Base-by-base conservation (phyloP, 148 eudicot species). In the Fallopia convolvulus region DNA sequence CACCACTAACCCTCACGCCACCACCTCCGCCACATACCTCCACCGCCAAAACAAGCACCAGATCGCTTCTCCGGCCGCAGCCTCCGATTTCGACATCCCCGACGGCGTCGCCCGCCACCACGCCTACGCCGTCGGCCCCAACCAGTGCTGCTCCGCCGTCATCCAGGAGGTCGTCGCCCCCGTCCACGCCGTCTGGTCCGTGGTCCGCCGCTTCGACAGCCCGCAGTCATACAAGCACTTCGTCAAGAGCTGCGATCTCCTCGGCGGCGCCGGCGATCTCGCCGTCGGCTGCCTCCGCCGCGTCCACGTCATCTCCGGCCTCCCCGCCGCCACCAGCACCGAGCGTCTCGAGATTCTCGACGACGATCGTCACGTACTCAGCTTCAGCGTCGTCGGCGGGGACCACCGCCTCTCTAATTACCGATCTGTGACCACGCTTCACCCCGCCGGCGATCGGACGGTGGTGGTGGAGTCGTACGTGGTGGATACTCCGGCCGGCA, bases 161-260 rank as follows among this genome's bases (percentile, higher is more conserved):
- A 76, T 84, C 81, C 89, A 91, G 20, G 79, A 84, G 10, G 89
- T 91, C 82, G 41, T 75, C 70, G 89, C 95, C 74, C 91, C 92
- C 0, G 66, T 83, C 80, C 65, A 83, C 63, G 66, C 88, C 81
- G 92, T 87, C 6, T 91, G 95, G 95, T 81, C 95, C 39, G 87
- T 89, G 71, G 83, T 91, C 76, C 95, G 95, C 74, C 89, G 95
- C 68, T 91, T 91, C 87, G 95, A 91, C 84, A 87, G 87, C 53
- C 95, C 95, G 0, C 95, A 91, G 26, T 80, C 90, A 0, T 91
- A 91, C 85, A 91, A 91, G 53, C 92, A 91, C 84, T 91, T 91
- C 83, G 89, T 91, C 68, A 88, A 88, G 48, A 89, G 91, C 85
- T 91, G 95, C 79, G 88, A 86, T 86, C 85, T 91, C 75, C 78